Base-by-base conservation (phyloP, 2,329 filamentous ascomycete species). In the Teratosphaeriaceae sp. region DNA sequence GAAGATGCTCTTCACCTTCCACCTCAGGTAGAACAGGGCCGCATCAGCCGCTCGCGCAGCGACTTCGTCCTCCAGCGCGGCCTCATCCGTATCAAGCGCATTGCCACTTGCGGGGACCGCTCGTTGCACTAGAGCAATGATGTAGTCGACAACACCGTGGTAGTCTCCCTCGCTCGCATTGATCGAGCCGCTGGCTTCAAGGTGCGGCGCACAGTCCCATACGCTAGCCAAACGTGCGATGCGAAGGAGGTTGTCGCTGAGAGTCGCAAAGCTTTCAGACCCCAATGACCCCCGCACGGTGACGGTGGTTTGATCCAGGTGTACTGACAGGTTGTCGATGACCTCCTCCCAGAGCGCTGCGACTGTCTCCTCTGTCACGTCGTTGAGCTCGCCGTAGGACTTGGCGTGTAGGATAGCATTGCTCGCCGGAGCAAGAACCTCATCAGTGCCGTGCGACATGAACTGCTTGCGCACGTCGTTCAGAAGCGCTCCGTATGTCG, bases 391-490 rank as follows among this genome's bases (percentile, higher is more conserved):
- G 47, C 92, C 88, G 48, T 88, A 90, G 47, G 82, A 82, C 51
- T 86, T 82, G 7, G 90, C 88, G 60, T 94, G 88, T 23, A 95
- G 69, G 27, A 98, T 78, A 4, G 89, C 86, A 18, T 80, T 75
- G 21, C 85, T 84, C 12, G 88, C 90, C 63, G 96, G 89, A 9
- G 80, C 80, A 35, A 98, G 73, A 15, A 97, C 89, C 43, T 79
- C 78, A 55, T 86, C 84, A 57, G 94, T 87, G 33, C 86, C 85
- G 59, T 98, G 92, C n/a, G 88, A 81, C 55, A 85, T 81, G 67
- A 98, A 97, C 56, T 98, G 92, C 45, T 87, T 88, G 63, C 86
- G 88, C 54, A 97, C 88, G 57, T 96, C 89, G 53, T 95, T 88
- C 1, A 98, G 72, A 22, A 97, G 70, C 18, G 83, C 80, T 5